Base-by-base conservation (phyloP, 352 stramenopile species). In the Elongisporangium anandrum region DNA sequence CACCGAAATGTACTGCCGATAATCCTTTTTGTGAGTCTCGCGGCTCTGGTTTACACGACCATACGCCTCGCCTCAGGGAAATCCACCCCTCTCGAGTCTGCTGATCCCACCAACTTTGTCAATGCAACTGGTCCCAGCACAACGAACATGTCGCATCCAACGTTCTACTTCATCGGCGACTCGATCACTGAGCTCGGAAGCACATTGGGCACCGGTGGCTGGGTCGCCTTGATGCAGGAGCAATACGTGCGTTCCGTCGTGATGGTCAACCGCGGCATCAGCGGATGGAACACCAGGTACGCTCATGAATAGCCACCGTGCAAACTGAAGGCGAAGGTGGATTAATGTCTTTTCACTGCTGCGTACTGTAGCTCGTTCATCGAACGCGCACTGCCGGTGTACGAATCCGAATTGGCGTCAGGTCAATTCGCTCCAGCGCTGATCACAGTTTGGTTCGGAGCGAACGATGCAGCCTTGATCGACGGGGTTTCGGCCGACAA, bases 221-320 rank as follows among this genome's bases (percentile, higher is more conserved):
- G 78, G 63, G 70, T 68, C 38, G 62, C 60, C 0, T 61, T 77
- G 6, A 53, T 91, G 49, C 69, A 76, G 45, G 66, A 85, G 17
- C 60, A 77, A 54, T 85, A 81, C 41, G 64, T 79, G 23, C 81
- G 79, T 22, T 85, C 74, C 3, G 69, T 72, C 13, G 79, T 89
- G 56, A 65, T 81, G 5, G 24, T 84, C 23, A 86, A 86, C 60
- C 77, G 81, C 38, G 81, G 81, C 0, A 64, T 79, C 23, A 69
- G 64, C 13, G 81, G 79, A 39, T 89, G 85, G 67, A 88, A 81
- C 55, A 78, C 81, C 38, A 64, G 68, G 73, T 88, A 39, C 45
- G 57, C 56, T 24, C 12, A 17, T 39, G 19, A 20, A 17, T 52
- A 4, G n/a, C 65, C 7, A 45, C 22, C 21, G 29, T 54, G 4